Evolutionary conservation across 805 yeast genomes (phyloP).

Genomic region (Deakozyma indianensis): DNA sequence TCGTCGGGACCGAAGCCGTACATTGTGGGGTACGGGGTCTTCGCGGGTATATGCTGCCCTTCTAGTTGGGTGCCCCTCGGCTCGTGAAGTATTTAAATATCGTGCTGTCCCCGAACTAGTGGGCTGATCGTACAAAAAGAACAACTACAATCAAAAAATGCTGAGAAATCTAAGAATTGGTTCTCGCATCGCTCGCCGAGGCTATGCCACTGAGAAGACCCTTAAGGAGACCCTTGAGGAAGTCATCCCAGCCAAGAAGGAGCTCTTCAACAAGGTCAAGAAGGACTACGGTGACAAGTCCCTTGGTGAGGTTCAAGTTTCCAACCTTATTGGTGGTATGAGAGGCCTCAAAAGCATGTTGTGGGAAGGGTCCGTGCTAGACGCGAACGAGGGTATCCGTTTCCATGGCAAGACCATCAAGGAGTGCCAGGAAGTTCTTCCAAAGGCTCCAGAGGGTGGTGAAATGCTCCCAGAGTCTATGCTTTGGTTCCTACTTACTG

Average conservation of each 20-base stretch:
- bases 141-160: not conserved
- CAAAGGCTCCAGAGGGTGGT: slow-evolving; percentile 37
- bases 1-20: not conserved
- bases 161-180: not conserved
- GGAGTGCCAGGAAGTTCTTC: slow-evolving; percentile 50
- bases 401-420: slow-evolving; percentile 78
- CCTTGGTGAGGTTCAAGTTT: slow-evolving; percentile 60
- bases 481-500: slow-evolving; percentile 68
- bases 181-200: not conserved
- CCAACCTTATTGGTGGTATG: slow-evolving; percentile 86
- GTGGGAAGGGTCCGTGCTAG: slow-evolving; percentile 82
- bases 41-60: not conserved
- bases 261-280: slow-evolving; percentile 44
- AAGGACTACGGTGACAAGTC: slow-evolving; percentile 72
- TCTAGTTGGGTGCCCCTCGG: too few relatives aligned
- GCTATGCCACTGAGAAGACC: slow-evolving; percentile 3
- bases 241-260: slow-evolving; percentile 31
- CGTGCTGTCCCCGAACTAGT: not conserved
- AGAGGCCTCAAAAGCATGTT: slow-evolving; percentile 76
- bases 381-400: slow-evolving; percentile 74
- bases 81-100: not conserved
- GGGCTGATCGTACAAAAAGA: not conserved
- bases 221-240: slow-evolving; percentile 23
- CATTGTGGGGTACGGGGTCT: not conserved
- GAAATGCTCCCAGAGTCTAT: slow-evolving; percentile 53